Base-by-base conservation (phyloP, 352 stramenopile species). In the Pythium angustatum region DNA sequence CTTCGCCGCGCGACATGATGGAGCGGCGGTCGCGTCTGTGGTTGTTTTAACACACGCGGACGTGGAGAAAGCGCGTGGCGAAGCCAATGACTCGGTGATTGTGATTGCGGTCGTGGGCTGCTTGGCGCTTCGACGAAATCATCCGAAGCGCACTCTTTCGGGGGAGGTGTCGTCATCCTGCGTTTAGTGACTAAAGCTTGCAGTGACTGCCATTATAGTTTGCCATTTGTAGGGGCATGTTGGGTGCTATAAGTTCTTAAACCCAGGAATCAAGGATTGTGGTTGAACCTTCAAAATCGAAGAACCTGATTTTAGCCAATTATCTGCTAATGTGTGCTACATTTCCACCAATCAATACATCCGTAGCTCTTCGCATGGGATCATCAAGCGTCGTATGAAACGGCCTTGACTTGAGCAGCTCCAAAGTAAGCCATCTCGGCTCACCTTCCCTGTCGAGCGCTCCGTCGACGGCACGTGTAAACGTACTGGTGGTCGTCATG, bases 1-100 rank as follows among this genome's bases (percentile, higher is more conserved):
- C 50, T 52, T 68, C 62, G 36, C 62, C 62, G 17, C 62, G 52
- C 5, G 62, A 68, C 62, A 68, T 68, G 8, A 24, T 53, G 21
- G 11, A 24, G 26, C 24, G 38, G n/a, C 41, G 21, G 3, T 56
- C 14, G 21, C 21, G 14, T 31, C 28, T 0, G 15, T 62, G 24
- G 12, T 21, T 3, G 11, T 34, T 21, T n/a, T n/a, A n/a, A n/a
- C n/a, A n/a, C n/a, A n/a, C n/a, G n/a, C n/a, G n/a, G n/a, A n/a
- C n/a, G n/a, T n/a, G n/a, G n/a, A n/a, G n/a, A n/a, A n/a, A n/a
- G n/a, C n/a, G n/a, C n/a, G n/a, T n/a, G n/a, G n/a, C n/a, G n/a
- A n/a, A n/a, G n/a, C n/a, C n/a, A n/a, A n/a, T n/a, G n/a, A n/a
- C n/a, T n/a, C n/a, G n/a, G n/a, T n/a, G n/a, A n/a, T 22, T 7